Base-by-base conservation (phyloP, 306 rosid genomes). In the Hippophae gyantsensis region DNA sequence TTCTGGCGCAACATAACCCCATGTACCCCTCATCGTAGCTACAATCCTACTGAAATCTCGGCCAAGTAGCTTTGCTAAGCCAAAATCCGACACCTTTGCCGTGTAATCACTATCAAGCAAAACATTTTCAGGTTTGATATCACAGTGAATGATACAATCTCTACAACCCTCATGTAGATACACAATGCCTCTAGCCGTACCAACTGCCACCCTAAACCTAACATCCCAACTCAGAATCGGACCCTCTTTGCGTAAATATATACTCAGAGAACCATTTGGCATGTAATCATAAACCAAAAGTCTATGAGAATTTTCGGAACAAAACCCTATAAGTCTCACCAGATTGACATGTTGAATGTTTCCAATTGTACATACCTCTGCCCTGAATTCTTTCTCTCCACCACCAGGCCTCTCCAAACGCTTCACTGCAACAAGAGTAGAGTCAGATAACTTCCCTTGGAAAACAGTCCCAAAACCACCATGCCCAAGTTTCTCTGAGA, bases 1-100 rank as follows among this genome's bases (percentile, higher is more conserved):
- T 67, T 89, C 97, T 0, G 97, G 97, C 2, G 97, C 97, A 7
- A 89, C 85, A 54, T 89, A 89, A 44, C 97, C 97, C 88, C 86
- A 77, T 1, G 97, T 89, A 23, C 94, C 95, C 62, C 88, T 86
- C 97, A 79, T 76, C 52, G 90, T 86, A n/a, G 86, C 89, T 68
- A 83, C 52, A 14, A 86, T 81, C 75, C 95, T 70, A 27, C 97
- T 89, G 59, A 79, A 89, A 52, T 86, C 90, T 75, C 95, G 66
- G 11, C 83, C 79, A 6, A 89, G 60, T 40, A 85, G 86, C 81
- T 79, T 89, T 0, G 97, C 97, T 18, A 89, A 64, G 43, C 97
- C 97, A 9, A 89, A 89, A 74, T 89, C 97, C 0, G 95, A 83
- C 48, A 89, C 89, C 62, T 86, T 89, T 7, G 97, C 81, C 0